Evolutionary conservation across 169 alveolate genomes (phyloP), one percentile per base, ranked within the genome.

Genomic region (Plasmodium falciparum): DNA sequence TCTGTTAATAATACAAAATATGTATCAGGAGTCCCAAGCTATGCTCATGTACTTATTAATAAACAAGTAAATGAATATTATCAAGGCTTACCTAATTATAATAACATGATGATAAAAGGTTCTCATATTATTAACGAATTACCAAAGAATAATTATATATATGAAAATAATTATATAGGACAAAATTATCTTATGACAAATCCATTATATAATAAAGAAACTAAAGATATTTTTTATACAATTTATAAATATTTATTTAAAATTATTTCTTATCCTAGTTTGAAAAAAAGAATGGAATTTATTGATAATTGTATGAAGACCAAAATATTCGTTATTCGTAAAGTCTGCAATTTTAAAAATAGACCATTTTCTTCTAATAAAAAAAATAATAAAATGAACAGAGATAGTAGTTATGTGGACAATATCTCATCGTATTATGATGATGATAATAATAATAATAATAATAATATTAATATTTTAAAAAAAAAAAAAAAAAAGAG

Each of bases 151-250:
- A 83, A 83, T 47, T 83, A 83, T 12, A 13, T 83, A 6, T 83
- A 69, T 58, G 91, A 83, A 58, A 56, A 69, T 7, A 56, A 67
- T 13, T 83, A 47, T 33, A 67, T 83, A 11, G 83, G 73, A 13
- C 33, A 83, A 3, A 83, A 59, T 63, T 43, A 83, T 62, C 20
- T 69, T 4, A 33, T 58, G 72, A 29, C 47, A 6, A 86, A 86
- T n/a, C 88, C 92, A 3, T 33, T 86, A 56, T 72, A 86, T 43
- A 86, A 73, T n/a, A 65, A 33, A 6, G 92, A 86, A 39, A 86
- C 92, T n/a, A 73, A 61, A 26, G 88, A 86, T 67, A 86, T 86
- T 3, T 86, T 86, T 72, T 15, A 56, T n/a, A 58, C 33, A 29
- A 72, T 86, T 47, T 86, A 73, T 17, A 71, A 20, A 33, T 86